Base-by-base conservation (phyloP, 2,329 filamentous ascomycete genomes). In the Aaosphaeria pasadenensis region DNA sequence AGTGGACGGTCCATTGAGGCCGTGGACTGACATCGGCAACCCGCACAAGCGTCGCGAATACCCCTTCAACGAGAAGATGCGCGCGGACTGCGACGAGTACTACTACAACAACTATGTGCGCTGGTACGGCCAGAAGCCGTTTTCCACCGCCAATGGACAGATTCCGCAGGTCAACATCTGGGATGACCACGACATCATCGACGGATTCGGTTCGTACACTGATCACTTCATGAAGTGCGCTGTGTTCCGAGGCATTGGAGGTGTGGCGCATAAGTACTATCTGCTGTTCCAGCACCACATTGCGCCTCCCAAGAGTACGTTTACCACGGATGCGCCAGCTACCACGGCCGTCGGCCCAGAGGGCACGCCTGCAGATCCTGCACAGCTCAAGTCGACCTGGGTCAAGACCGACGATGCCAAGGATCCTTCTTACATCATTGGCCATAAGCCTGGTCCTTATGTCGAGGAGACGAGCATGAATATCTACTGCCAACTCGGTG, bases 291-390 rank as follows among this genome's bases (percentile, higher is more conserved):
- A 86, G 59, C 79, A 91, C 59, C 92, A 96, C 62, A 75, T 95
- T 43, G 83, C 91, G 9, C 92, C 92, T 1, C 91, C 92, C 0
- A 77, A 81, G 53, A 91, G 88, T 30, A 96, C 91, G 1, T 96
- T 86, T 67, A 96, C 90, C 3, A 89, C 89, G 1, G 87, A 88
- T 77, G 76, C 79, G 3, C 78, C 80, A 0, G 71, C 78, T 53
- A 84, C 81, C 1, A 81, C 76, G 0, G 54, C 59, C 31, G 60
- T 59, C 4, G 65, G 64, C 71, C 73, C 72, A 4, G 76, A 82
- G 33, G 79, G 79, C 6, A 74, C 82, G 5, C 76, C 76, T 7
- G 67, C 70, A 2, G 89, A 95, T 59, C 81, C 84, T 1, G 80
- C 80, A 30, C 91, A 96, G 69, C 73, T 90, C 30, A 77, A 86